Conservation (phyloP, 139 green algal genomes). For the Chlamydomonas eustigma region DNA sequence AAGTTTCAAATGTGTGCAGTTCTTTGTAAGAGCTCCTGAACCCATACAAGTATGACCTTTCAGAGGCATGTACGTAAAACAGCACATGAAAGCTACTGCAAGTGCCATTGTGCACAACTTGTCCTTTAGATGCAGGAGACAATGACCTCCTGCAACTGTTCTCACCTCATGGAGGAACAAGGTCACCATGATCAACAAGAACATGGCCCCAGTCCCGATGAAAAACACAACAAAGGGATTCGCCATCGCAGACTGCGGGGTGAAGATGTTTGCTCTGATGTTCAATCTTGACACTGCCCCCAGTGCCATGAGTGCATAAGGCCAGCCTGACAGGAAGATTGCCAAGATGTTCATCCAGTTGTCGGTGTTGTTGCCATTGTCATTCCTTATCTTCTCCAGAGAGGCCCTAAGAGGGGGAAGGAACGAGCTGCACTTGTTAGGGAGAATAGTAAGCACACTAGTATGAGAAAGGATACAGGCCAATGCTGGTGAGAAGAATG, state of each 20-base stretch:
- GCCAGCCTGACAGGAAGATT: slow-evolving; percentile 3
- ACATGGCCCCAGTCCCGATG: slow-evolving; percentile 27
- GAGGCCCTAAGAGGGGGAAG: neutral
- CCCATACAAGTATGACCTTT: too few relatives aligned
- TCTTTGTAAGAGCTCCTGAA: too few relatives aligned
- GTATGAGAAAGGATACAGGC: too few relatives aligned
- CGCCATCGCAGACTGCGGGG: slow-evolving; percentile 6
- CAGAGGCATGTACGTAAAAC: too few relatives aligned
- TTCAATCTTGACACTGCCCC: slow-evolving; percentile 21
- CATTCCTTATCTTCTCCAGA: slow-evolving; percentile 46
- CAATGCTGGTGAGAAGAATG: too few relatives aligned
- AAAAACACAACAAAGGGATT: slow-evolving; percentile 34
- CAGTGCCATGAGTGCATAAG: slow-evolving; percentile 31
- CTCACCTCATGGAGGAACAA: slow-evolving; percentile 10
- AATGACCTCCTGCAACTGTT: too few relatives aligned
- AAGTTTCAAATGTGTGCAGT: too few relatives aligned
- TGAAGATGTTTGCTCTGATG: slow-evolving; percentile 17
- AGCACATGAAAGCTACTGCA: too few relatives aligned
- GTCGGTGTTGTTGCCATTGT: slow-evolving; percentile 47
- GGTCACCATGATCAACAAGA: slow-evolving; percentile 15
- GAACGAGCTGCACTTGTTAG: too few relatives aligned
- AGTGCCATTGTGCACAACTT: too few relatives aligned
- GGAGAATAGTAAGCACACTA: too few relatives aligned
- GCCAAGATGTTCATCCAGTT: slow-evolving; percentile 33
- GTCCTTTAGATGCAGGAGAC: too few relatives aligned